phyloP scores from a whole-genome alignment of 2,329 filamentous ascomycete genomes.

The Calcarisporium arbuscula region DNA sequence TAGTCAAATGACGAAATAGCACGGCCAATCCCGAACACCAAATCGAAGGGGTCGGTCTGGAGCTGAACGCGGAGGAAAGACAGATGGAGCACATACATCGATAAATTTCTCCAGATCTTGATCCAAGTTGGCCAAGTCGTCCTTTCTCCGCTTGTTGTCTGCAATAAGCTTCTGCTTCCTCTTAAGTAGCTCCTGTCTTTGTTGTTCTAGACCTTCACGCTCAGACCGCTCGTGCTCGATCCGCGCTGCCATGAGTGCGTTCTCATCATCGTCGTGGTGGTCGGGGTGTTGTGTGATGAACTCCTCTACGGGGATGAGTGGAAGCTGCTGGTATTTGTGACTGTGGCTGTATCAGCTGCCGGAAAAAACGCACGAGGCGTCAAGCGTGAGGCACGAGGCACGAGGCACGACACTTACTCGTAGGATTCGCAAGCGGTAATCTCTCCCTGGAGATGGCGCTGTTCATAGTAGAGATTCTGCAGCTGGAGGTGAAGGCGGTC shows the following conservation, averaged over 20 bases:
- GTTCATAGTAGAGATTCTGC: slow-evolving; percentile 95
- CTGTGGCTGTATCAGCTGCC: slow-evolving; percentile 34
- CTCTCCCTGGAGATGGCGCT: slow-evolving; percentile 82
- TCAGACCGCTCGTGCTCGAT: slow-evolving; percentile 88
- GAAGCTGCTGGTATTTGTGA: slow-evolving; percentile 82
- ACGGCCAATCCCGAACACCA: neutral
- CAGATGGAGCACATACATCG: slow-evolving; percentile 51
- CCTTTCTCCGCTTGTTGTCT: slow-evolving; percentile 86
- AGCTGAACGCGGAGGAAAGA: neutral
- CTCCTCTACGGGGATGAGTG: slow-evolving; percentile 75
- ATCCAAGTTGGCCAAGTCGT: slow-evolving; percentile 85
- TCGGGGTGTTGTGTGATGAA: slow-evolving; percentile 75
- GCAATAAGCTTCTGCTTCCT: slow-evolving; percentile 56
- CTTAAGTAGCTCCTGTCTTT: slow-evolving; percentile 69
- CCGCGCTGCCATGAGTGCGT: slow-evolving; percentile 78
- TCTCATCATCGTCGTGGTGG: slow-evolving; percentile 63
- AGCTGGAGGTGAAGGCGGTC: slow-evolving; percentile 87
- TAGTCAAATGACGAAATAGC: slow-evolving; percentile 9
- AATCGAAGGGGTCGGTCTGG: neutral
- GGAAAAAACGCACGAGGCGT: neutral
- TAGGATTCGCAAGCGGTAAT: slow-evolving; percentile 87
- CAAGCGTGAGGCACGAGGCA: neutral
- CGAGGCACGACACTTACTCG: slow-evolving; percentile 54
- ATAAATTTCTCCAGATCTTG: slow-evolving; percentile 92
- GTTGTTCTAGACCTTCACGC: slow-evolving; percentile 77